These are phyloP conservation scores for Astragalus membranaceus DNA, from an alignment of 306 rosid genomes.

Conservation along the genomic window DNA sequence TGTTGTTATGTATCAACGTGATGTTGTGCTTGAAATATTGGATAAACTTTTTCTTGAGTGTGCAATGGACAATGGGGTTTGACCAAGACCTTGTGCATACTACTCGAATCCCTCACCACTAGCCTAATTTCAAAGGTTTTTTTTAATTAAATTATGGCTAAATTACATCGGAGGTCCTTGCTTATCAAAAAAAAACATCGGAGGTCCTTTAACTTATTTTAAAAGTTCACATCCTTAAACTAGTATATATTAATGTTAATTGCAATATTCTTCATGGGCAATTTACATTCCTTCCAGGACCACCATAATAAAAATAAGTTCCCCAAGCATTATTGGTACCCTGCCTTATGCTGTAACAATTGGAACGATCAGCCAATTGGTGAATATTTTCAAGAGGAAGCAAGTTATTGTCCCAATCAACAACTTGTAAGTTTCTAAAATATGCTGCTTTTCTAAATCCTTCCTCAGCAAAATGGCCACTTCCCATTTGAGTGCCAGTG, in stretches of 20 bases:
- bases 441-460: constrained; percentile 91
- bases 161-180: too few species aligned
- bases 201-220: too few species aligned
- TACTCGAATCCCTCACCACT: too few species aligned
- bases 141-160: too few species aligned
- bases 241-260: background rate
- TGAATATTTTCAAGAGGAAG: constrained; percentile 79
- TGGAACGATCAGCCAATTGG: constrained; percentile 69
- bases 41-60: too few species aligned
- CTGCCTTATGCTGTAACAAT: constrained; percentile 74
- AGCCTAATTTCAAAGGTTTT: too few species aligned
- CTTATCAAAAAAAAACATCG: too few species aligned
- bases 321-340: constrained; percentile 86
- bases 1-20: too few species aligned
- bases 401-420: constrained; percentile 95
- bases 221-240: too few species aligned
- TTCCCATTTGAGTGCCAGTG: constrained; percentile 94
- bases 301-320: constrained; percentile 93
- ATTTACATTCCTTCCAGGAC: constrained; percentile 91
- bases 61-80: too few species aligned
- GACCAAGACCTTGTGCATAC: too few species aligned
- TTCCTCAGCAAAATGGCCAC: constrained; percentile 94
- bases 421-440: constrained; percentile 80
- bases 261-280: constrained; percentile 52
- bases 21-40: too few species aligned